phyloP scores from a whole-genome alignment of 257 asterid genomes.

The Nicotiana obtusifolia region DNA sequence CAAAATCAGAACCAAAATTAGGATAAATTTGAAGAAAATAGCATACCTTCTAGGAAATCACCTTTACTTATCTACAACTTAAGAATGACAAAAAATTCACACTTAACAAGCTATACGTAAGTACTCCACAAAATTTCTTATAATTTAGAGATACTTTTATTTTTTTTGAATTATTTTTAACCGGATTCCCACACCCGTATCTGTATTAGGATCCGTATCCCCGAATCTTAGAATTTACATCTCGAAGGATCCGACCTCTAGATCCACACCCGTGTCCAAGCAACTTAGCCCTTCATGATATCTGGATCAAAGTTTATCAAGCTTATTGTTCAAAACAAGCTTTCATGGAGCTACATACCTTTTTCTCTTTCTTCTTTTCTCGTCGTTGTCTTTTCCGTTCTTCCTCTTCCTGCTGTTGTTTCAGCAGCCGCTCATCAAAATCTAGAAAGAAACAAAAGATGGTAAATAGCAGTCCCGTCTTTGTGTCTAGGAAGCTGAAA shows the following conservation, averaged over 20 bases:
- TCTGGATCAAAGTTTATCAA: neutral
- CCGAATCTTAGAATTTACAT: neutral
- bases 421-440: slow-evolving; percentile 83
- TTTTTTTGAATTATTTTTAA: no score
- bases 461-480: neutral
- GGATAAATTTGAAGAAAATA: no score
- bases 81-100: no score
- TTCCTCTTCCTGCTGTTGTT: slow-evolving; percentile 96
- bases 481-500: neutral
- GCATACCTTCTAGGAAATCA: no score
- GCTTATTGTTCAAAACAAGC: neutral
- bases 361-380: slow-evolving; percentile 97
- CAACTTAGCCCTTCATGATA: neutral
- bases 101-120: no score
- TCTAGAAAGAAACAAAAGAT: slow-evolving; percentile 34
- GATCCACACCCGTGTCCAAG: no score
- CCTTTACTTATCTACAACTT: no score
- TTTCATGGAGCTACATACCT: slow-evolving; percentile 35
- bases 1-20: no score
- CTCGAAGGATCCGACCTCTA: no score
- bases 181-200: no score
- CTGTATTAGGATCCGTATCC: neutral
- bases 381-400: slow-evolving; percentile 91
- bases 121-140: no score
- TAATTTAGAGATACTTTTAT: no score